Percentiles rank a stretch among this genome's conserved stretches.
Conservation (phyloP, 2,329 filamentous ascomycete species). For the Scytalidium lignicola region DNA sequence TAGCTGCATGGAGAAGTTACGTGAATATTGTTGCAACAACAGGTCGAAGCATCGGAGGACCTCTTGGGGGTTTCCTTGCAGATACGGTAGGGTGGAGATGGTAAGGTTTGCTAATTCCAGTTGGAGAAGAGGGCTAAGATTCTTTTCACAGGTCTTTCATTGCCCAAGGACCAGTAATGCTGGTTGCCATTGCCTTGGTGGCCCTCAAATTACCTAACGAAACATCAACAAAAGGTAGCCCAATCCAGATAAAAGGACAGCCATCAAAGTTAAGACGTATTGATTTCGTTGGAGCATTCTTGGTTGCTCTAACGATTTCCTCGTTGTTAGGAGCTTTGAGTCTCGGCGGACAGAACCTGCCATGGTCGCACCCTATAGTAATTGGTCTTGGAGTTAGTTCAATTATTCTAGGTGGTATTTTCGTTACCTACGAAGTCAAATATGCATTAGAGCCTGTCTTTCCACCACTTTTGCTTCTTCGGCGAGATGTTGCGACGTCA, state of each 20-base stretch:
- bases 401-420: slow-evolving; percentile 18
- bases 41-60: slow-evolving; percentile 47
- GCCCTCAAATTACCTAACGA: slow-evolving; percentile 17
- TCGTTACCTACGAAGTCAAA: slow-evolving; percentile 30
- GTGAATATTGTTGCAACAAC: slow-evolving; percentile 47
- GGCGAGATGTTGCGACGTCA: slow-evolving; percentile 47
- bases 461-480: slow-evolving; percentile 47
- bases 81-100: slow-evolving; percentile 53
- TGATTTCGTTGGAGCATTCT: slow-evolving; percentile 51
- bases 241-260: slow-evolving; percentile 5
- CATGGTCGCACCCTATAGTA: slow-evolving; percentile 33
- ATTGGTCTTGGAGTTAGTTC: slow-evolving; percentile 26
- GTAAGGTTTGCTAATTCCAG: slow-evolving; percentile 23
- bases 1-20: slow-evolving; percentile 49
- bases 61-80: slow-evolving; percentile 46
- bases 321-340: slow-evolving; percentile 41
- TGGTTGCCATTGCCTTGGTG: slow-evolving; percentile 44
- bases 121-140: slow-evolving; percentile 18
- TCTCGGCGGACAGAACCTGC: slow-evolving; percentile 38
- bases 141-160: slow-evolving; percentile 42
- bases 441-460: slow-evolving; percentile 52
- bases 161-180: slow-evolving; percentile 50
- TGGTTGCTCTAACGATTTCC: slow-evolving; percentile 39
- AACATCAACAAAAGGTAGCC: slow-evolving; percentile 3
- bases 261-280: slow-evolving; percentile 41